Evolutionary conservation across 768 basidiomycete genomes (phyloP).

Genomic region (Strobilomyces dryophilus): DNA sequence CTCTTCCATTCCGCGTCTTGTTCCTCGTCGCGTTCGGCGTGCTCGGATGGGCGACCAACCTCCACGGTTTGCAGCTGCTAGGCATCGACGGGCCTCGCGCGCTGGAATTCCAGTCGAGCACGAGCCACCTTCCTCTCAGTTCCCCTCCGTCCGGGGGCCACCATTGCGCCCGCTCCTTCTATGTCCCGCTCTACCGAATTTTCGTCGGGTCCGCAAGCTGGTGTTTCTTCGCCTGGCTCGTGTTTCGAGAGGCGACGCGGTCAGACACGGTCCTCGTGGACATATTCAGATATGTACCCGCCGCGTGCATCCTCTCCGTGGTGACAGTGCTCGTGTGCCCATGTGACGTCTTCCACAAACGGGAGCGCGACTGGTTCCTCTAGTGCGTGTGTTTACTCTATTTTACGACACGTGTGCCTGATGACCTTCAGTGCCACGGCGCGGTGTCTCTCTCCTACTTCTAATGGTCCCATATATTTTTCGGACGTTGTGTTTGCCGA

Average conservation of each 20-base stretch:
- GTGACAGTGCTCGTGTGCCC: slow-evolving; percentile 62
- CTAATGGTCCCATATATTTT: slow-evolving; percentile 68
- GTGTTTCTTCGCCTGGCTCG: slow-evolving; percentile 62
- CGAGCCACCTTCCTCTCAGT: slow-evolving; percentile 16
- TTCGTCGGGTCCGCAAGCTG: slow-evolving; percentile 57
- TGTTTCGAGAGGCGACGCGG: slow-evolving; percentile 58
- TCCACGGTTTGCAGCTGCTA: slow-evolving; percentile 74
- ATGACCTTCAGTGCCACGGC: slow-evolving; percentile 52
- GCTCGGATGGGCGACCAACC: slow-evolving; percentile 88
- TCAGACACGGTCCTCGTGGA: slow-evolving; percentile 63
- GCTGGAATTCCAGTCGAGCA: slow-evolving; percentile 51
- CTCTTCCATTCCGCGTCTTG: slow-evolving; percentile 90
- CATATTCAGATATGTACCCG: slow-evolving; percentile 71
- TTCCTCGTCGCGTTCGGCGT: slow-evolving; percentile 75
- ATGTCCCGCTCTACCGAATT: slow-evolving; percentile 63
- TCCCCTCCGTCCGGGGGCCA: slow-evolving; percentile 21
- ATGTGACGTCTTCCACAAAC: slow-evolving; percentile 58
- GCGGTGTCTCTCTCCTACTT: slow-evolving; percentile 69
- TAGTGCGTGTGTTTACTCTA: slow-evolving; percentile 48
- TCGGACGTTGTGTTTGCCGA: slow-evolving; percentile 93
- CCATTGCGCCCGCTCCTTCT: slow-evolving; percentile 35
- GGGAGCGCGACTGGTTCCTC: slow-evolving; percentile 73
- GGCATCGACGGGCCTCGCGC: slow-evolving; percentile 71
- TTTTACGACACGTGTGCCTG: neutral
- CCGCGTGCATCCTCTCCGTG: slow-evolving; percentile 57